Base-by-base conservation (phyloP, 2,329 filamentous ascomycete species). In the Acrocalymma vagum region DNA sequence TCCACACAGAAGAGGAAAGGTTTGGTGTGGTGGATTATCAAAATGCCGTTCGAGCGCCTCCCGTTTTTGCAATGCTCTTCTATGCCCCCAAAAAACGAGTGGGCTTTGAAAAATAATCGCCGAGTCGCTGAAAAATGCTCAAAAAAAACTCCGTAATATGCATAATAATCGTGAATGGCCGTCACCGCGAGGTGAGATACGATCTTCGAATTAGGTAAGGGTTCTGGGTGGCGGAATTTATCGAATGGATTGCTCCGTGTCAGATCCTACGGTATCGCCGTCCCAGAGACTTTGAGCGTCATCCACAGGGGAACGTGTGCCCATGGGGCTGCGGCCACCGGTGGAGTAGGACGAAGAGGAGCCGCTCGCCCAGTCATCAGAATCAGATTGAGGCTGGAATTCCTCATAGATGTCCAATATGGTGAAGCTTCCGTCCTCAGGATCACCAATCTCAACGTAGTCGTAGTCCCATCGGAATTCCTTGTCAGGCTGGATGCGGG, bases 391-490 rank as follows among this genome's bases (percentile, higher is more conserved):
- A 1, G 71, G 67, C 44, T 72, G 71, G 51, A 74, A 74, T 33
- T 74, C 70, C 54, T 79, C 80, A 51, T 82, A 80, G 28, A 84
- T 73, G 37, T 78, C 78, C 35, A 80, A 76, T 48, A 84, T 70
- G 45, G 75, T 79, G 24, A 78, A 77, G 54, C 79, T 78, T 32
- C 73, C 67, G 31, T 76, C 72, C 45, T 73, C 65, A 13, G 72
- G 70, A 43, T 95, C 87, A 58, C 93, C 93, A 43, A 86, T 73
- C 74, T 96, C 92, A 46, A 95, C 85, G 57, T 91, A 96, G 61
- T 96, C 92, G 72, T 97, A 96, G 57, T 96, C 89, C 91, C 92
- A 97, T 48, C 93, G 84, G 72, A 88, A 90, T 55, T 81, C 80
- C 80, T 96, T 96, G 72, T 90, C 91, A 35, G 80, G 71, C 70